Conservation (phyloP, 2,329 filamentous ascomycete species). For the Penicillium sp. region DNA sequence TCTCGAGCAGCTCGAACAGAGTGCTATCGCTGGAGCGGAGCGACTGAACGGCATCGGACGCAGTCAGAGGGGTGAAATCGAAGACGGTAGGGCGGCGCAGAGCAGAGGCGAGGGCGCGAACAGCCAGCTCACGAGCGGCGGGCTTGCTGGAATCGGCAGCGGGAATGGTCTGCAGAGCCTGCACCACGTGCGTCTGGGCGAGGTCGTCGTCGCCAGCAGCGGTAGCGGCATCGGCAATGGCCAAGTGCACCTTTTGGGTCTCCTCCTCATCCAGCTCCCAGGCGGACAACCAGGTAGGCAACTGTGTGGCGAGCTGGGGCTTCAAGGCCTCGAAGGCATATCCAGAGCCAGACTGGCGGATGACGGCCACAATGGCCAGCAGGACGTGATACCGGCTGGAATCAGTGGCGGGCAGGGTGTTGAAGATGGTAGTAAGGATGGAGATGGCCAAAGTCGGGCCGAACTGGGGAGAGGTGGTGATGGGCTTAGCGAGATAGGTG, state of each 20-base stretch:
- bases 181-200: conserved; percentile 71
- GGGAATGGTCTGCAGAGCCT: conserved; percentile 78
- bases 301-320: conserved; percentile 74
- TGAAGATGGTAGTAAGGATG: conserved; percentile 94
- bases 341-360: conserved; percentile 70
- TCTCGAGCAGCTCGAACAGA: conserved; percentile 89
- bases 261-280: conserved; percentile 86
- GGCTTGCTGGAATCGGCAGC: conserved; percentile 57
- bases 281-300: conserved; percentile 77
- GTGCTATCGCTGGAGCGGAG: conserved; percentile 81
- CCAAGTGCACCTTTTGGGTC: conserved; percentile 80
- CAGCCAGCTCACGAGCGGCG: conserved; percentile 62
- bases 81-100: conserved; percentile 68
- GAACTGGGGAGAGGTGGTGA: conserved; percentile 82
- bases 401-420: conserved; percentile 77
- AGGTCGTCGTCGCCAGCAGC: conserved; percentile 77
- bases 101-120: conserved; percentile 69
- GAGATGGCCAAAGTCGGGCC: conserved; percentile 84
- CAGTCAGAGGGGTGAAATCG: conserved; percentile 73
- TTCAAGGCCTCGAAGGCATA: conserved; percentile 81
- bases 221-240: conserved; percentile 77
- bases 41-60: conserved; percentile 78
- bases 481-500: conserved; percentile 83
- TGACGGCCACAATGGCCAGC: conserved; percentile 81
- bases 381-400: conserved; percentile 89